Conservation (phyloP, 257 asterid species). For the Ehretia macrophylla region DNA sequence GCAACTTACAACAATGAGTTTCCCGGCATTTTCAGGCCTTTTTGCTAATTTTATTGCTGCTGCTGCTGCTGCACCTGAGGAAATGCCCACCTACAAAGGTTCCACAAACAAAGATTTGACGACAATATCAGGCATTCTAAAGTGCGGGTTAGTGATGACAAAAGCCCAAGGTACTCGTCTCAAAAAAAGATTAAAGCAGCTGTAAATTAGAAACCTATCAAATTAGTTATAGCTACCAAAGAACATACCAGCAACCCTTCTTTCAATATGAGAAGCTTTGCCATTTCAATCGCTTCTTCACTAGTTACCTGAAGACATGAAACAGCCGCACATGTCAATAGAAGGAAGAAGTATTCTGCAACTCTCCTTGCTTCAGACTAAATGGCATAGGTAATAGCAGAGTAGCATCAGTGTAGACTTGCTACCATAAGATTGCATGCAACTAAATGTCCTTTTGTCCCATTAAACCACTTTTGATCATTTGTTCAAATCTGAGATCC, state of each 20-base stretch:
- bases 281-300: slow-evolving; percentile 76
- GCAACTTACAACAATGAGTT: slow-evolving; percentile 64
- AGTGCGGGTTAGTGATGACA: background rate
- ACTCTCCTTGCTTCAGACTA: no score
- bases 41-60: slow-evolving; percentile 58
- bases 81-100: slow-evolving; percentile 55
- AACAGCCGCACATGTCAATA: no score
- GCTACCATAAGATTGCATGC: no score
- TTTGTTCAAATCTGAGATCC: no score
- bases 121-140: background rate
- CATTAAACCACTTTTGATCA: no score
- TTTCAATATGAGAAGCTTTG: slow-evolving; percentile 63
- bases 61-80: slow-evolving; percentile 73
- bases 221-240: background rate
- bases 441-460: no score
- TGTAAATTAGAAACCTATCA: background rate
- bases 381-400: no score
- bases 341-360: no score
- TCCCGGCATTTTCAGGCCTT: slow-evolving; percentile 58
- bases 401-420: no score
- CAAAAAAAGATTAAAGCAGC: no score
- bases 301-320: slow-evolving; percentile 46
- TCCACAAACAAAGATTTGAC: slow-evolving; percentile 7
- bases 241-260: slow-evolving; percentile 68
- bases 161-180: background rate